Base-by-base conservation (phyloP, 2,329 filamentous ascomycete species). In the Cladophialophora psammophila region DNA sequence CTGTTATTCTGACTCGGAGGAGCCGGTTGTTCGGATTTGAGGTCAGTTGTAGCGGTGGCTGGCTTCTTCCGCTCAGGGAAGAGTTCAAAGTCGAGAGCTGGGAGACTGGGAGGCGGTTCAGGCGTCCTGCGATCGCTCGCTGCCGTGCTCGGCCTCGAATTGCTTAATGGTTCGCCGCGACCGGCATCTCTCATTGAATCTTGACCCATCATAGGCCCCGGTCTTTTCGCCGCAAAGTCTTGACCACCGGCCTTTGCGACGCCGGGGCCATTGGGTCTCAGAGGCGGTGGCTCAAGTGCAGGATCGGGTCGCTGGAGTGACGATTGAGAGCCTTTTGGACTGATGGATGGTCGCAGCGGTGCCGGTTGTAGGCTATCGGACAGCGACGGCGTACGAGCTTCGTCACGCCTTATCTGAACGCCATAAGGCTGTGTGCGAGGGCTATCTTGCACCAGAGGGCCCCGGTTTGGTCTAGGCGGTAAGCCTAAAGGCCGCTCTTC, bases 1-100 rank as follows among this genome's bases (percentile, higher is more conserved):
- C 76, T 75, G 34, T 67, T 73, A 45, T 60, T 67, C 53, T 77
- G 76, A 64, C 75, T 75, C 18, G 75, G 67, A 8, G 75, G 67
- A 35, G 75, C 75, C 53, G 72, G 53, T 53, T 64, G 74, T 35
- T 75, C 75, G 1, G 76, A 60, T 63, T 74, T 76, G 35, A 72
- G 71, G 53, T 66, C 71, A 12, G 71, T 58, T 36, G 66, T 52
- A 40, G 38, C 31, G 5, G 54, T 8, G 6, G 35, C n/a, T 32
- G 71, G 34, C 18, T 56, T 66, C 53, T 66, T 69, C 26, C 66
- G 53, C 12, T 72, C 68, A 6, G 65, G 68, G 13, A 64, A 63
- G 9, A 65, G 63, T 34, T 67, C 63, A 32, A 53, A 48, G 18
- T 66, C 62, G 20, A 53, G 58, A 8, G 69, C 56, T 42, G 69